Percentiles rank a stretch among this genome's conserved stretches.
These are phyloP conservation scores for Lepraria neglecta DNA, from an alignment of 495 filamentous ascomycete species.

Conservation along the genomic window DNA sequence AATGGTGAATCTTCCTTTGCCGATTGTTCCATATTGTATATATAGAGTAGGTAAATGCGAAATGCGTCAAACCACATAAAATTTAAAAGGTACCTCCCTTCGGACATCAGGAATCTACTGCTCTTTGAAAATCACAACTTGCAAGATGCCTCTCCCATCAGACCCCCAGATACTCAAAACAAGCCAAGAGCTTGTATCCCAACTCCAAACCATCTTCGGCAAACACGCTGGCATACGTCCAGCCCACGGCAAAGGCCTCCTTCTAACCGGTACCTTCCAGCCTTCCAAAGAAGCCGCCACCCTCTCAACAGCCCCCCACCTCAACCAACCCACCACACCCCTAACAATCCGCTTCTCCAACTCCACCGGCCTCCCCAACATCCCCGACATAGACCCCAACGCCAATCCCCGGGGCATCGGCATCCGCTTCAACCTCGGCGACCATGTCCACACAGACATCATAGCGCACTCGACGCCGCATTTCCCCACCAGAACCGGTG, in stretches of 20 bases:
- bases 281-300: constrained; percentile 38
- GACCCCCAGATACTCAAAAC: constrained; percentile 40
- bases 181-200: constrained; percentile 33
- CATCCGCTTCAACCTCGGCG: constrained; percentile 42
- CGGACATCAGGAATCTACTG: too few relatives aligned
- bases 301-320: constrained; percentile 46
- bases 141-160: constrained; percentile 40
- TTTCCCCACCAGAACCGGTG: constrained; percentile 45
- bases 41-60: too few relatives aligned
- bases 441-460: constrained; percentile 51
- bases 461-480: constrained; percentile 43
- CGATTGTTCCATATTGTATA: too few relatives aligned
- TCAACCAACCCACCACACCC: constrained; percentile 41
- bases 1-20: too few relatives aligned
- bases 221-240: constrained; percentile 42
- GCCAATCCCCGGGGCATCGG: constrained; percentile 46
- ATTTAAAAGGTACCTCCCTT: too few relatives aligned
- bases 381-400: constrained; percentile 46
- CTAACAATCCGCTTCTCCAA: constrained; percentile 47
- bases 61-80: too few relatives aligned
- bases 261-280: constrained; percentile 46
- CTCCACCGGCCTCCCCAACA: constrained; percentile 46
- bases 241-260: constrained; percentile 49
- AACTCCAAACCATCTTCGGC: constrained; percentile 39
- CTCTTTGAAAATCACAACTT: not conserved